These are phyloP conservation scores for Macrophomina phaseolina DNA, from an alignment of 2,329 filamentous ascomycete species.

Conservation along the genomic window DNA sequence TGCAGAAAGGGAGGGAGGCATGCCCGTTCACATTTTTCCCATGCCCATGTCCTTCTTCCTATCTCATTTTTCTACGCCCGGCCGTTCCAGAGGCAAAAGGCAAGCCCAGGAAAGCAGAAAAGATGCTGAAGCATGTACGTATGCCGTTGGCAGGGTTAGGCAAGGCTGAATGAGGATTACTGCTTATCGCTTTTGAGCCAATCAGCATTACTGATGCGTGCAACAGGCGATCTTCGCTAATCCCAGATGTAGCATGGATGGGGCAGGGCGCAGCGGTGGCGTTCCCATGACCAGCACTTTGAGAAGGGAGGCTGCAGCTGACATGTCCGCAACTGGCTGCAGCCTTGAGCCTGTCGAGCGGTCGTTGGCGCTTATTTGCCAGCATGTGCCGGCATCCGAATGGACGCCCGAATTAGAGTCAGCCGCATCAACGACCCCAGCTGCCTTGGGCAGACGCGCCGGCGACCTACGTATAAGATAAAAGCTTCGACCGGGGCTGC, in stretches of 20 bases:
- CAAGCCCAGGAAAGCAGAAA: neutral
- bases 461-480: neutral
- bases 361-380: neutral
- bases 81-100: conserved; percentile 1
- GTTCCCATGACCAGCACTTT: conserved; percentile 5
- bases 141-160: neutral
- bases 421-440: neutral
- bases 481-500: conserved; percentile 5
- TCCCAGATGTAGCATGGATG: neutral
- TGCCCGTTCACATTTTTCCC: neutral
- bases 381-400: neutral
- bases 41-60: neutral
- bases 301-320: neutral
- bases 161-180: neutral
- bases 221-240: neutral
- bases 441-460: neutral
- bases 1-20: conserved; percentile 16
- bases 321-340: neutral
- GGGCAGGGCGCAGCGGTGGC: neutral
- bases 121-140: neutral
- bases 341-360: neutral
- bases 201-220: neutral
- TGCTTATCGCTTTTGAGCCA: neutral
- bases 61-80: neutral
- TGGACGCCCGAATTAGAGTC: neutral